Evolutionary conservation across 2,329 filamentous ascomycete species (phyloP), one percentile per base, ranked within the genome.

Genomic region (Kalmusia sp.): DNA sequence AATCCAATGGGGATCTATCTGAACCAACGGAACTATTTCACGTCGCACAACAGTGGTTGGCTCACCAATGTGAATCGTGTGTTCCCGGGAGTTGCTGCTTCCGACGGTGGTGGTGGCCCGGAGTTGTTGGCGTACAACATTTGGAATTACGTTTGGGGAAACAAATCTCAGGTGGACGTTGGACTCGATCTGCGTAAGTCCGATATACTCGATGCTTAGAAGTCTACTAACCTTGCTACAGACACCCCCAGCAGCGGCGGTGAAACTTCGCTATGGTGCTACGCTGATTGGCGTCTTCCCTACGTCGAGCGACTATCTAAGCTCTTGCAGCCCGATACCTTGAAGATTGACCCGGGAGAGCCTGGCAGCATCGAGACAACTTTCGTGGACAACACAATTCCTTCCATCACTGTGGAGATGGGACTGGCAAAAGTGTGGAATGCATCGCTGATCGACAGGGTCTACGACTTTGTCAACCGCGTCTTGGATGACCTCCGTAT

Each of bases 301-400:
- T 74, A 73, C 44, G 73, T 76, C 12, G 68, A 74, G 63, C 68
- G 73, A 11, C 63, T 77, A 2, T 70, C 73, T 25, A 74, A 77
- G 52, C 65, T 77, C 5, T 62, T 73, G 6, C 70, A 74, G 40
- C 73, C 73, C 14, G 72, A 76, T 52, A 72, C 71, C 14, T 63
- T 77, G 27, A 77, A 76, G 54, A 71, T 76, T 47, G 74, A 76
- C 22, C 57, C 64, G 11, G 74, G 74, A 27, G 71, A 76, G 62
- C 70, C 71, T 2, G 74, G 74, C 25, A 69, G 64, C 25, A 74
- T 77, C 39, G 73, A 77, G 48, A 76, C 73, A 2, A 74, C 73
- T 0, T 76, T 72, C 38, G 66, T 77, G 4, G 58, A 68, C 44
- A 61, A 69, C 51, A 59, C 63, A 4, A 61, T 76, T 11, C 73